phyloP scores from a whole-genome alignment of 352 stramenopile genomes.

The Phytophthora gonapodyides region DNA sequence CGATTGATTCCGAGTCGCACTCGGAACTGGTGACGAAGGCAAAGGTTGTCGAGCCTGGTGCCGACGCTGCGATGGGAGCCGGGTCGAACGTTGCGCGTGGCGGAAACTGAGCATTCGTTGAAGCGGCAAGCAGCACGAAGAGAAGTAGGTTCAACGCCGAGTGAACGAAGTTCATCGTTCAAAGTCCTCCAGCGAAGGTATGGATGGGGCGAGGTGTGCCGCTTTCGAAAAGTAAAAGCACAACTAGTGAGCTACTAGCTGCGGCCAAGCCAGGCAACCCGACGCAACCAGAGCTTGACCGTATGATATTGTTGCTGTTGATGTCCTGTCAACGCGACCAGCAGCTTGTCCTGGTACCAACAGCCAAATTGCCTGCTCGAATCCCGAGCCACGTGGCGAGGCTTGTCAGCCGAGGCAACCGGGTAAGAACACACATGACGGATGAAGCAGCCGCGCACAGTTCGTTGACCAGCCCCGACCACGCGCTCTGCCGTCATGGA shows the following conservation, averaged over 20 bases:
- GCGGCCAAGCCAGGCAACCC: not conserved
- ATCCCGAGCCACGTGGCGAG: conserved; percentile 6
- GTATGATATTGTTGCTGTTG: conserved; percentile 16
- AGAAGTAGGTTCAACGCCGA: conserved; percentile 11
- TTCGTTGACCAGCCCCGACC: not conserved
- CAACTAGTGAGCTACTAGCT: conserved; percentile 3
- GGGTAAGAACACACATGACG: conserved; percentile 14
- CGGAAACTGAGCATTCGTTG: conserved; percentile 6
- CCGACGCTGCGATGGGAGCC: conserved; percentile 30
- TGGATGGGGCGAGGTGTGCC: no score
- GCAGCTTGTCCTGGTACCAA: not conserved
- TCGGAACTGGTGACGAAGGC: conserved; percentile 35
- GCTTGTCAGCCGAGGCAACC: not conserved
- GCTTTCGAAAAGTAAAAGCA: conserved; percentile 4
- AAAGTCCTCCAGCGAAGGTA: conserved; percentile 1
- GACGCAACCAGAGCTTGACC: conserved; percentile 1
- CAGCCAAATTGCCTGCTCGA: not conserved
- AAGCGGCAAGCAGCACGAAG: not conserved
- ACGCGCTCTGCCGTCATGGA: not conserved
- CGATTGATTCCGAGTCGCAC: conserved; percentile 36
- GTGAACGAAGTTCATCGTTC: conserved; percentile 26
- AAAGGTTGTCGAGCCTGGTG: conserved; percentile 38
- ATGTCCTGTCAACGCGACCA: conserved; percentile 12
- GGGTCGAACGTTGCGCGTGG: conserved; percentile 21
- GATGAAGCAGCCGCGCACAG: conserved; percentile 1